Conservation (phyloP, 2,329 filamentous ascomycete genomes). For the Epichloe coenophiala region DNA sequence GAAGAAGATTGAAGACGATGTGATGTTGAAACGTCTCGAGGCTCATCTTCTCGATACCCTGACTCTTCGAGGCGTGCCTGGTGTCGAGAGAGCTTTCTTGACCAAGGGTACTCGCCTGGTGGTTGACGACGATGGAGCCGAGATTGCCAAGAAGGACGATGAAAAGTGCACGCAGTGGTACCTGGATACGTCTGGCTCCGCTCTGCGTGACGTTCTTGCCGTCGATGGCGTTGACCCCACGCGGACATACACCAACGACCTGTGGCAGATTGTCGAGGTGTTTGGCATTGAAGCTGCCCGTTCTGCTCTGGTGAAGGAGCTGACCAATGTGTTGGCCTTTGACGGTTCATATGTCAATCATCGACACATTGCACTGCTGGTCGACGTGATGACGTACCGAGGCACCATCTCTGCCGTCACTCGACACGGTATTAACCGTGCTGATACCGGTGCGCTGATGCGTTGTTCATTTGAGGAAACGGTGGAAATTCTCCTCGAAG, state of each 20-base stretch:
- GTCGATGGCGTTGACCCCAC: conserved; percentile 79
- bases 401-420: conserved; percentile 93
- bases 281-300: conserved; percentile 95
- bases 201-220: conserved; percentile 69
- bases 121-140: conserved; percentile 54
- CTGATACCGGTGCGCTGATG: conserved; percentile 96
- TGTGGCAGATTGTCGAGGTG: conserved; percentile 86
- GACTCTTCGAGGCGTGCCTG: conserved; percentile 78
- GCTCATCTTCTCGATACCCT: conserved; percentile 83
- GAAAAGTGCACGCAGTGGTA: conserved; percentile 81
- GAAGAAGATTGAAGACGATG: conserved; percentile 64
- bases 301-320: conserved; percentile 70
- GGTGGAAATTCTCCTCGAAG: conserved; percentile 93
- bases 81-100: conserved; percentile 85
- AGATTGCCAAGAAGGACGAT: conserved; percentile 62
- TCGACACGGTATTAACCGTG: conserved; percentile 94
- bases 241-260: conserved; percentile 86
- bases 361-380: conserved; percentile 85
- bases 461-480: conserved; percentile 99
- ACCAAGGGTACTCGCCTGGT: conserved; percentile 63
- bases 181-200: conserved; percentile 84
- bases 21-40: conserved; percentile 84
- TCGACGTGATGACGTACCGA: conserved; percentile 95
- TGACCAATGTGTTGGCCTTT: conserved; percentile 89
- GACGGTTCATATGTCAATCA: conserved; percentile 99